Evolutionary conservation across 345 rosid genomes (phyloP).

Genomic region (Kandelia obovata): DNA sequence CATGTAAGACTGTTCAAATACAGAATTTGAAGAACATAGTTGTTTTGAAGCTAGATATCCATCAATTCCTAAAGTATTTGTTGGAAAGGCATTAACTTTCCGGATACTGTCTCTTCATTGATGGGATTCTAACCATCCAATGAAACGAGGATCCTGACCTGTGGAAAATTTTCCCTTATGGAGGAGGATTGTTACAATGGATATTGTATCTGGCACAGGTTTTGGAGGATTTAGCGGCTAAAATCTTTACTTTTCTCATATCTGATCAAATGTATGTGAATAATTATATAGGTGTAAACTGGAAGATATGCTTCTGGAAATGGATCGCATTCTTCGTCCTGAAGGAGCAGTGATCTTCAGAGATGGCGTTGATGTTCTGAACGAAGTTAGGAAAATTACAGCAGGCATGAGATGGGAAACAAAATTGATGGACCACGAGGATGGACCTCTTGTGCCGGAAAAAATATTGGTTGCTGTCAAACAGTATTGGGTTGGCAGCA

Average conservation of each 20-base stretch:
- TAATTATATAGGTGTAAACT: conserved; percentile 53
- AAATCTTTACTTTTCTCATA: not conserved
- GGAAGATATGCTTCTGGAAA: conserved; percentile 87
- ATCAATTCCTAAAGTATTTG: no score
- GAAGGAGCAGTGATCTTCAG: conserved; percentile 78
- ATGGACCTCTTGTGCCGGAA: conserved; percentile 88
- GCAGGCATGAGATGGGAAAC: conserved; percentile 93
- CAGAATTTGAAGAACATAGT: no score
- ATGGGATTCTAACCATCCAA: no score
- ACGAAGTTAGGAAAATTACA: conserved; percentile 62
- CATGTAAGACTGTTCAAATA: no score
- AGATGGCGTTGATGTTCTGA: conserved; percentile 76
- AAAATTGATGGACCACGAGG: conserved; percentile 88
- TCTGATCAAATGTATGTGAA: conserved; percentile 12
- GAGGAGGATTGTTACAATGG: no score
- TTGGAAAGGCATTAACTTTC: no score
- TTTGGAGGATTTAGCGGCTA: not conserved
- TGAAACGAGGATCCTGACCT: no score
- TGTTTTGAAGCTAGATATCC: no score
- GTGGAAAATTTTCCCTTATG: no score
- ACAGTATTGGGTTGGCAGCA: conserved; percentile 82
- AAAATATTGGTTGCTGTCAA: conserved; percentile 72
- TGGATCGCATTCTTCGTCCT: conserved; percentile 87
- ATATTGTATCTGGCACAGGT: not conserved
- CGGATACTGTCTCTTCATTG: no score